These are phyloP conservation scores for Neopestalotiopsis clavispora DNA, from an alignment of 2,329 filamentous ascomycete genomes.

Conservation along the genomic window DNA sequence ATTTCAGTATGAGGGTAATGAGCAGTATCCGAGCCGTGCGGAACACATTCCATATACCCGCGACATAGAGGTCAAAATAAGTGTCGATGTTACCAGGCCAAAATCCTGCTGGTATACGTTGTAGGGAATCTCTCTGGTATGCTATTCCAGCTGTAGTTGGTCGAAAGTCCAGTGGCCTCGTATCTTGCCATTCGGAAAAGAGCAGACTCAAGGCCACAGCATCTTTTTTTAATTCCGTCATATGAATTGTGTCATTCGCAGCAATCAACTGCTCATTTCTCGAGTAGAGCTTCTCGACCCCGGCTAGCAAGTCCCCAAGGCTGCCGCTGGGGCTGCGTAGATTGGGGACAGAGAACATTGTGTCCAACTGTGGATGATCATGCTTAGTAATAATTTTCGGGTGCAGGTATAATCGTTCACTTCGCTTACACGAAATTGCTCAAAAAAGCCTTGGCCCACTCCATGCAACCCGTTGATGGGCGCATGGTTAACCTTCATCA, in stretches of 20 bases:
- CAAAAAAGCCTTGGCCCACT: no score
- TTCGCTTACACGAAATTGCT: neutral
- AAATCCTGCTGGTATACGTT: constrained; percentile 8
- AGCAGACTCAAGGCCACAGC: neutral
- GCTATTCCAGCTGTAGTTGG: constrained; percentile 19
- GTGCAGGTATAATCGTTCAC: neutral
- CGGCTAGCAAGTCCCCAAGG: neutral
- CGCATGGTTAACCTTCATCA: constrained; percentile 15
- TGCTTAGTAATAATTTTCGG: neutral
- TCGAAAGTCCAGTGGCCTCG: constrained; percentile 21
- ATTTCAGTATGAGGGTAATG: constrained; percentile 6
- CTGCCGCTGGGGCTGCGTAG: neutral
- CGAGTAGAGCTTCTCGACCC: neutral
- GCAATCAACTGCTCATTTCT: neutral
- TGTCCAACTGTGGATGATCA: neutral
- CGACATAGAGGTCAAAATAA: constrained; percentile 23
- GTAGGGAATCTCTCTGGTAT: neutral
- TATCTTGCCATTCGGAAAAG: constrained; percentile 22
- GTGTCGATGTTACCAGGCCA: constrained; percentile 24
- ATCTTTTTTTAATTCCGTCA: constrained; percentile 5
- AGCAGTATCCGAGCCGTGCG: constrained; percentile 19
- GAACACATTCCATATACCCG: constrained; percentile 23
- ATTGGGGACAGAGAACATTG: neutral
- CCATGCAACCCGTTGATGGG: constrained; percentile 7
- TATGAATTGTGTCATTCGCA: neutral